These are phyloP conservation scores for Colletotrichum chrysophilum DNA, from an alignment of 2,329 filamentous ascomycete genomes.

Conservation along the genomic window DNA sequence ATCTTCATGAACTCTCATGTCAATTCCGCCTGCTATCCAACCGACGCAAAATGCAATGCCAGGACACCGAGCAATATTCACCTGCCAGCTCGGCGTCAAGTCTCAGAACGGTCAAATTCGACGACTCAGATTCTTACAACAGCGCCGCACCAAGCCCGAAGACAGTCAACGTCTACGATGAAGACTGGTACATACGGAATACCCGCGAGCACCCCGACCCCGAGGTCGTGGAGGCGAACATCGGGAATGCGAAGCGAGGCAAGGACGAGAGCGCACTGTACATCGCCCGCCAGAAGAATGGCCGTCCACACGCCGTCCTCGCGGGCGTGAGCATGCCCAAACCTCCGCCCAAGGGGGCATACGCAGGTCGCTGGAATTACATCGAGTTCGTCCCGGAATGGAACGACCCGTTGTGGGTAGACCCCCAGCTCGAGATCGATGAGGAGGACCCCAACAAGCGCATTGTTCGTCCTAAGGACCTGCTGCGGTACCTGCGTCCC, in stretches of 20 bases:
- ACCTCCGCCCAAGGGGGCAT: not conserved
- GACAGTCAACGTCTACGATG: not conserved
- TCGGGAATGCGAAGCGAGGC: not conserved
- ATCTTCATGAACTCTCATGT: not conserved
- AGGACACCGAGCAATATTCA: not conserved
- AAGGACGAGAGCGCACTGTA: not conserved
- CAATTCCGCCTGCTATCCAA: not conserved
- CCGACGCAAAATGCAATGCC: not conserved
- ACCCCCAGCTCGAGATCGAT: slow-evolving; percentile 4
- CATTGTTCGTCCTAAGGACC: not conserved
- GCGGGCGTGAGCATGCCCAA: not conserved
- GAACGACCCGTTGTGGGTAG: slow-evolving; percentile 31
- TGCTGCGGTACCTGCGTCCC: not conserved
- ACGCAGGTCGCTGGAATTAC: not conserved
- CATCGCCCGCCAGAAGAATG: not conserved
- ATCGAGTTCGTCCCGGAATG: slow-evolving; percentile 27
- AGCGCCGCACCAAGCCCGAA: not conserved
- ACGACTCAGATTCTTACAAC: not conserved
- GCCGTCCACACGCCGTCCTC: not conserved
- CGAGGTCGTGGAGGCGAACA: not conserved
- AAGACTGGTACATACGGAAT: not conserved
- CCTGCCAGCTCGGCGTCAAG: not conserved
- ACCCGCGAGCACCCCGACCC: not conserved
- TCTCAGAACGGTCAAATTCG: not conserved
- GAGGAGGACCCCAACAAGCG: not conserved